Conservation (phyloP, 495 filamentous ascomycete species). For the Neurospora cerealis region DNA sequence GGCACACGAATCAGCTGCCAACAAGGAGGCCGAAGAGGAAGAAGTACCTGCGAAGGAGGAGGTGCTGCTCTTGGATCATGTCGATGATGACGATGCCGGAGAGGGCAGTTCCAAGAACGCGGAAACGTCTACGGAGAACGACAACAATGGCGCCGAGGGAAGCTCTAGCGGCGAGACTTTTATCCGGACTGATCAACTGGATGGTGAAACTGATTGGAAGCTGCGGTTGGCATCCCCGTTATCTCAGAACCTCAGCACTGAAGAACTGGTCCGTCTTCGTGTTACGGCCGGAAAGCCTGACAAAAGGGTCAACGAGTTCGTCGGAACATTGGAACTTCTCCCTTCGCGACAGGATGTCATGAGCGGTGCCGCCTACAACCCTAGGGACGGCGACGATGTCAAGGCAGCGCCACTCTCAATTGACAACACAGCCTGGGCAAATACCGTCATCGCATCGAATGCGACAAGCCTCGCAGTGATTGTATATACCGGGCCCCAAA, state of each 20-base stretch:
- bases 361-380: constrained; percentile 15
- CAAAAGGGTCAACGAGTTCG: constrained; percentile 85
- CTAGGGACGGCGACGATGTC: constrained; percentile 11
- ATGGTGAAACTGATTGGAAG: constrained; percentile 99
- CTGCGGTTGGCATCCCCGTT: constrained; percentile 75
- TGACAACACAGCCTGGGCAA: constrained; percentile 98
- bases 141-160: constrained; percentile 11
- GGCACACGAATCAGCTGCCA: constrained; percentile 45
- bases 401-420: constrained; percentile 71
- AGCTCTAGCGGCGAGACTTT: constrained; percentile 73
- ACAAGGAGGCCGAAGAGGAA: constrained; percentile 18
- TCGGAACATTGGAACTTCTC: constrained; percentile 65
- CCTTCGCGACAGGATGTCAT: constrained; percentile 32
- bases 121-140: neutral
- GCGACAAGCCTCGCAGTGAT: constrained; percentile 79
- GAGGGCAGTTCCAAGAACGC: constrained; percentile 15
- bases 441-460: constrained; percentile 91
- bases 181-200: constrained; percentile 93
- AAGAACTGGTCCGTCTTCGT: constrained; percentile 60
- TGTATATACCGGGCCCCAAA: constrained; percentile 91
- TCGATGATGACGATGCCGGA: constrained; percentile 16
- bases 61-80: constrained; percentile 32
- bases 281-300: constrained; percentile 83
- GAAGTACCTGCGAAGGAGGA: constrained; percentile 16
- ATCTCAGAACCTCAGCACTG: constrained; percentile 60